Evolutionary conservation across 768 basidiomycete genomes (phyloP), one percentile per base, ranked within the genome.

Genomic region (Hericium erinaceus): DNA sequence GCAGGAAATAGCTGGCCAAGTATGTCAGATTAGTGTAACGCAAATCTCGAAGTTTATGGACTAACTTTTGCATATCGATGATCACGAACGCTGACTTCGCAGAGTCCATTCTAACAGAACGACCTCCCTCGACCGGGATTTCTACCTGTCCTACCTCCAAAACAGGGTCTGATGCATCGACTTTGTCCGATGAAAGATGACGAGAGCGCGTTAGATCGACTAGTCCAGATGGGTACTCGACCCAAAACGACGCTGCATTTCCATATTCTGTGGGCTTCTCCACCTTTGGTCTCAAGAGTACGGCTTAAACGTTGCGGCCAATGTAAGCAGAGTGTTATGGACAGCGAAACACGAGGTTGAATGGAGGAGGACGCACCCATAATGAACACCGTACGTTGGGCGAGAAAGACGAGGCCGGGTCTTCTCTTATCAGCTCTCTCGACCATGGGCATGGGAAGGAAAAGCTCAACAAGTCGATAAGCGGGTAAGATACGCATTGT

Each of bases 1-100:
- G 83, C 37, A 87, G 72, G 67, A 87, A 85, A 68, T 77, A 86
- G 70, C 83, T 83, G 22, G 13, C 18, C 24, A 22, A 22, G 22
- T 22, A 22, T 22, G 22, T 22, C 22, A 22, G 22, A 22, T 22
- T 22, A 22, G 22, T 22, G 2, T 39, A 54, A 24, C 12, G 10
- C 81, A 70, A 11, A 83, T 82, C 2, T 82, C 81, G 38, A 85
- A 74, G 80, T 84, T 54, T 73, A 69, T n/a, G 72, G 12, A 46
- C 52, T 24, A 64, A 85, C 85, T 86, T 87, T 66, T 87, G 85
- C 86, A 87, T 87, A 64, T 86, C 85, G 53, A 86, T 76, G 18
- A 87, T 73, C n/a, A 85, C 78, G 55, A 81, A 68, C 10, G 84
- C 85, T 16, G 75, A 79, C 51, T 72, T 68, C 33, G 75, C 69